phyloP scores from a whole-genome alignment of 2,329 filamentous ascomycete genomes.

The Stachybotrys elegans region DNA sequence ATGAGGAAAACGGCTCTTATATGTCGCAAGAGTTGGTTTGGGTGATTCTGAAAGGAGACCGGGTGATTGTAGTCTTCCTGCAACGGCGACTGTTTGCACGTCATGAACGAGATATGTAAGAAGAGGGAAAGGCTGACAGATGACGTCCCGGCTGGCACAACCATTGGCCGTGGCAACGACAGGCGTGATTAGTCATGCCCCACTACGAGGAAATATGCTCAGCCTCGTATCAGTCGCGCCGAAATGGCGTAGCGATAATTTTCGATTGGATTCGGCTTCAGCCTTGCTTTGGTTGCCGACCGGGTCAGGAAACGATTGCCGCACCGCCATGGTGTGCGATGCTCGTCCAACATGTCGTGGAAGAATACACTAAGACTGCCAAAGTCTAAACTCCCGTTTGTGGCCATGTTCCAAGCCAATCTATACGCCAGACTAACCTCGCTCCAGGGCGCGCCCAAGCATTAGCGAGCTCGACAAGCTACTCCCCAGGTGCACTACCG shows the following conservation, averaged over 20 bases:
- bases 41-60: too few relatives aligned
- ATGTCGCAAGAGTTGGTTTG: too few relatives aligned
- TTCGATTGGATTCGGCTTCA: background rate
- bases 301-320: background rate
- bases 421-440: slow-evolving; percentile 10
- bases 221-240: too few relatives aligned
- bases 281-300: background rate
- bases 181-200: background rate
- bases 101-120: too few relatives aligned
- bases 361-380: slow-evolving; percentile 71
- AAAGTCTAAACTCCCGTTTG: slow-evolving; percentile 67
- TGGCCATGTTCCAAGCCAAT: slow-evolving; percentile 3
- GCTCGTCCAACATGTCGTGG: slow-evolving; percentile 56
- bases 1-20: too few relatives aligned
- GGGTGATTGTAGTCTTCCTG: too few relatives aligned
- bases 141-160: too few relatives aligned
- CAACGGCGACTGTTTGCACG: too few relatives aligned
- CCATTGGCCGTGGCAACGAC: too few relatives aligned
- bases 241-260: too few relatives aligned
- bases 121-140: too few relatives aligned
- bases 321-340: slow-evolving; percentile 21
- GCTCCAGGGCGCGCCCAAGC: slow-evolving; percentile 44
- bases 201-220: background rate
- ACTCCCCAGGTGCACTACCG: slow-evolving; percentile 74
- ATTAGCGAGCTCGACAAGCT: slow-evolving; percentile 49